Percentiles rank a stretch among this genome's conserved stretches.
Conservation (phyloP, 2,329 filamentous ascomycete species). For the Chaetomium strumarium region DNA sequence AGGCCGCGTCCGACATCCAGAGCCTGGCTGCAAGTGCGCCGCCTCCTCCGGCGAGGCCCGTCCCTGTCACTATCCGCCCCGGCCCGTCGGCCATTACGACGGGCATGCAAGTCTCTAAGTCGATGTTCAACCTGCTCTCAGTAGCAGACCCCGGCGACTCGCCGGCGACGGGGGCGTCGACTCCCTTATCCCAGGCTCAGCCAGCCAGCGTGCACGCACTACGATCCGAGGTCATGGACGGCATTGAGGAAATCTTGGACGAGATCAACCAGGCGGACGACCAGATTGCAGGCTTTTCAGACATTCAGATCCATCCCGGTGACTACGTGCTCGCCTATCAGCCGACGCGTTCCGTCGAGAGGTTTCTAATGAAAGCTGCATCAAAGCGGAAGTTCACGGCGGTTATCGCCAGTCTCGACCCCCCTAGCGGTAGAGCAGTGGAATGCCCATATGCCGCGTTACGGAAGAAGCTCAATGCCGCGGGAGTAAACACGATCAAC, state of each 20-base stretch:
- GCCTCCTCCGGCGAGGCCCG: slow-evolving; percentile 12
- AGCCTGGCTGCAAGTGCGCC: slow-evolving; percentile 18
- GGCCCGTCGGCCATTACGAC: slow-evolving; percentile 56
- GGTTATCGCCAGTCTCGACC: slow-evolving; percentile 66
- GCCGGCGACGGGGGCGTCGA: slow-evolving; percentile 34
- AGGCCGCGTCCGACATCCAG: slow-evolving; percentile 47
- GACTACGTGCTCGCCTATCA: slow-evolving; percentile 89
- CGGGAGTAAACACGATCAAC: slow-evolving; percentile 75
- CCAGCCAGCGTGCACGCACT: slow-evolving; percentile 58
- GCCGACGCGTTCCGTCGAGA: slow-evolving; percentile 79
- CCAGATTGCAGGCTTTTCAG: slow-evolving; percentile 81
- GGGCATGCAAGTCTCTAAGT: slow-evolving; percentile 63
- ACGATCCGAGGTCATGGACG: slow-evolving; percentile 85
- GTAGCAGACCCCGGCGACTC: slow-evolving; percentile 52
- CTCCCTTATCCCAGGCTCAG: slow-evolving; percentile 32
- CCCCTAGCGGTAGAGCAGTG: slow-evolving; percentile 30
- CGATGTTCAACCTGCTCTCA: slow-evolving; percentile 83
- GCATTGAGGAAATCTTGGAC: slow-evolving; percentile 92
- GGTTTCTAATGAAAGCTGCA: slow-evolving; percentile 82
- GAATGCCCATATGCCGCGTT: slow-evolving; percentile 49
- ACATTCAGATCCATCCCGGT: slow-evolving; percentile 88
- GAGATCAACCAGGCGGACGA: slow-evolving; percentile 90
- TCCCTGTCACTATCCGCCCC: slow-evolving; percentile 38
- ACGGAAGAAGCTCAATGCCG: slow-evolving; percentile 69
- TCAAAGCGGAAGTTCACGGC: slow-evolving; percentile 89